Percentiles rank a stretch among this genome's conserved stretches.
Evolutionary conservation across 1,139 yeast genomes (phyloP).

Genomic region (Arxiozyma slooffiae): DNA sequence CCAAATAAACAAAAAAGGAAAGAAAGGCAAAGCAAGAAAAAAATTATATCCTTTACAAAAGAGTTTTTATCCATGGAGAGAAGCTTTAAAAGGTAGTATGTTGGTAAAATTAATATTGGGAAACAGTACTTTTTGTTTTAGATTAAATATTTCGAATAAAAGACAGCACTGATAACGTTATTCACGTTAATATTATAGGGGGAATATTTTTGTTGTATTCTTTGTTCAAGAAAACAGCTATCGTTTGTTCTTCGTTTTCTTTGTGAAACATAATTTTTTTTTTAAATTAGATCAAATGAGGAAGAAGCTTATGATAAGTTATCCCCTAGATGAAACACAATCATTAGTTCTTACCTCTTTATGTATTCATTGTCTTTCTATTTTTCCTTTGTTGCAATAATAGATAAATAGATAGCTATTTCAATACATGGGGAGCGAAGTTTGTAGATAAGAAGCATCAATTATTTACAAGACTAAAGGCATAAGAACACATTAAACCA

Average conservation of each 20-base stretch:
- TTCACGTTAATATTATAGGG: background rate
- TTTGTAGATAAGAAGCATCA: constrained; percentile 21
- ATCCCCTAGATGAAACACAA: background rate
- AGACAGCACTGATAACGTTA: background rate
- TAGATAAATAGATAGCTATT: background rate
- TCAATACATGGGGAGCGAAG: constrained; percentile 21
- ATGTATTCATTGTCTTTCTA: background rate
- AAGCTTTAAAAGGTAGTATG: no score
- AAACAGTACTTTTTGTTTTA: background rate
- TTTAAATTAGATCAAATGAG: background rate
- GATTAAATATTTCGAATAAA: background rate
- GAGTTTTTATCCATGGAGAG: no score
- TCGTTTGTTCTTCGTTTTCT: background rate
- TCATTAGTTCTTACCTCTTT: constrained; percentile 8
- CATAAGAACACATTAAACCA: constrained; percentile 21
- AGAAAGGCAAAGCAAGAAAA: no score
- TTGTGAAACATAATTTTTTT: no score
- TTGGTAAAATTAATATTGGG: no score
- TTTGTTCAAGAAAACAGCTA: background rate
- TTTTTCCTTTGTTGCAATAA: background rate
- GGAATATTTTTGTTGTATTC: background rate
- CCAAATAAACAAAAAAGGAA: no score
- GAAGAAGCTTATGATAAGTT: background rate
- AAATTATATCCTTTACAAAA: no score
- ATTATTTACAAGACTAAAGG: constrained; percentile 30